phyloP scores from a whole-genome alignment of 2,329 filamentous ascomycete species.

The Fusarium musae region DNA sequence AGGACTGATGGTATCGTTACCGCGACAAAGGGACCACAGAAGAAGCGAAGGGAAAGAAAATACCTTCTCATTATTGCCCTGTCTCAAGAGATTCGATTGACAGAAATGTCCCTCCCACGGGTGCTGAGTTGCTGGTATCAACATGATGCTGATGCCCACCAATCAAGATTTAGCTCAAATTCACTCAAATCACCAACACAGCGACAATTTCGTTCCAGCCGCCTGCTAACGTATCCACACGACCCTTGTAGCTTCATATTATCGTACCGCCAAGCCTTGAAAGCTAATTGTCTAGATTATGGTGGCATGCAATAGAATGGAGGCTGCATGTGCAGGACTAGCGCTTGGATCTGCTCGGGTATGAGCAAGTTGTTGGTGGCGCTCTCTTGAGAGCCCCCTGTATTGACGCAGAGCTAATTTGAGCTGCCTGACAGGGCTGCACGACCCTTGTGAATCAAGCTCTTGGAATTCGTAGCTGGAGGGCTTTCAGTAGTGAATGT shows the following conservation, averaged over 20 bases:
- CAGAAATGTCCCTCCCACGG: no score
- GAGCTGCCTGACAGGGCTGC: background rate
- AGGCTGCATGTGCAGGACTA: background rate
- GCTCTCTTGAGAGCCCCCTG: background rate
- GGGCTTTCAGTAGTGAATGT: background rate
- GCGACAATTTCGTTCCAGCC: background rate
- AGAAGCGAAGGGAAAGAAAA: fast-evolving
- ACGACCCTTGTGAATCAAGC: background rate
- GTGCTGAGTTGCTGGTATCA: background rate
- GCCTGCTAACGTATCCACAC: background rate
- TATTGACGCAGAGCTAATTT: background rate
- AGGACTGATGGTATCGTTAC: background rate
- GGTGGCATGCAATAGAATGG: background rate
- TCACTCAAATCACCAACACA: slow-evolving; percentile 1
- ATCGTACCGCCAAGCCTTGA: background rate
- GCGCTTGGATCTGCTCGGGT: slow-evolving; percentile 3
- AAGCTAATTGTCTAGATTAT: background rate
- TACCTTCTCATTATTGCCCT: background rate
- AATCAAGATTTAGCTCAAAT: slow-evolving; percentile 18
- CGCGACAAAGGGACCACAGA: background rate
- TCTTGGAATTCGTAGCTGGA: background rate
- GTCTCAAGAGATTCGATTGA: background rate
- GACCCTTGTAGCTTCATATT: background rate
- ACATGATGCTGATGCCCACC: background rate
- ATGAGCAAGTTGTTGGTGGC: slow-evolving; percentile 13